Evolutionary conservation across 345 rosid genomes (phyloP), one percentile per base, ranked within the genome.

Genomic region (Raphanus raphanistrum): DNA sequence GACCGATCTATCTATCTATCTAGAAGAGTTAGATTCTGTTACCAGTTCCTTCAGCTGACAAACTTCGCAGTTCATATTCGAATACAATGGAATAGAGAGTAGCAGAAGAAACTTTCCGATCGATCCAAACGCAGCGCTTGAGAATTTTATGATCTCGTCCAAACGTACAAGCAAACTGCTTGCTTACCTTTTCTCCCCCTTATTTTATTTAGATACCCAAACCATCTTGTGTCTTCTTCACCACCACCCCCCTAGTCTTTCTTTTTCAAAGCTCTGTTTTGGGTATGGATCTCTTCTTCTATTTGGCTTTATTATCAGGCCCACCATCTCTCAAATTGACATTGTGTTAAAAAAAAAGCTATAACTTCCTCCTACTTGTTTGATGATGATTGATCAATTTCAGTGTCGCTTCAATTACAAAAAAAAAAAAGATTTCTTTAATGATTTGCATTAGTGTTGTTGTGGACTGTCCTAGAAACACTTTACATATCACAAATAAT

Each of bases 1-100:
- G 21, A 21, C 21, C 21, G 21, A 21, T 21, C 21, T 21, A 21
- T 21, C 21, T 21, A 21, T 21, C 21, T 21, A 21, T 21, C 21
- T 21, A 21, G 21, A 21, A 21, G 21, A 21, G 21, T 21, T 21
- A 21, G 63, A 58, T 58, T 11, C 0, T 76, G 0, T 72, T 84
- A 94, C 98, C 90, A 92, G 87, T 84, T 95, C 99, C 79, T 90
- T 95, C 52, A 94, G 97, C 32, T 88, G 90, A 79, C 97, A 94
- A 75, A 90, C 95, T 86, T 94, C 97, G 82, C 93, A 88, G 84
- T 89, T 94, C 97, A 94, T 94, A 92, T 11, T 75, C 63, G 52
- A 13, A 50, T 2, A n/a, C 6, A 32, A 15, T 58, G 68, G 33
- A 36, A 21, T 21, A 32, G 4, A 5, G 35, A 32, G 35, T 5